Evolutionary conservation across 106 monocot genomes (phyloP).

Genomic region (Ottelia alismoides): DNA sequence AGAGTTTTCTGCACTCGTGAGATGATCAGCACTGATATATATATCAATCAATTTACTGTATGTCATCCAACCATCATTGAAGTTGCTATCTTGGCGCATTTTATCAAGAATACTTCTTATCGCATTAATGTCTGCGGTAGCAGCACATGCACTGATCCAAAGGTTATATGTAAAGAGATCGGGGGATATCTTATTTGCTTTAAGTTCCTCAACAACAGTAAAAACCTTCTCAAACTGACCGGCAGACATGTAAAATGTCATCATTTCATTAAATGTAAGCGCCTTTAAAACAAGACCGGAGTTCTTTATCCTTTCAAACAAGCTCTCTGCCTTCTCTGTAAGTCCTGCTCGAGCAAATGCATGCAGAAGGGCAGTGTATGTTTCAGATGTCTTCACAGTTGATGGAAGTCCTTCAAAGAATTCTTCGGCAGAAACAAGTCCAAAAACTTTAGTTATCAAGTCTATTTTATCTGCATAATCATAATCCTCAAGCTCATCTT

Average conservation of each 20-base stretch:
- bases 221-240: constrained; percentile 76
- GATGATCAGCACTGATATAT: constrained; percentile 37
- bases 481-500: constrained; percentile 38
- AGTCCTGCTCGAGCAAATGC: constrained; percentile 61
- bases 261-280: constrained; percentile 80
- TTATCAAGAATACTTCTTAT: constrained; percentile 61
- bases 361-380: constrained; percentile 76
- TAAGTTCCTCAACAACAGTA: constrained; percentile 51
- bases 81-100: constrained; percentile 45
- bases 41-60: constrained; percentile 52
- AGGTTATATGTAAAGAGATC: constrained; percentile 93
- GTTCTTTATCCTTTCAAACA: constrained; percentile 62
- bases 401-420: constrained; percentile 77
- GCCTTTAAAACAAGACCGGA: constrained; percentile 18
- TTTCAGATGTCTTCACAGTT: constrained; percentile 47
- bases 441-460: constrained; percentile 85
- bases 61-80: constrained; percentile 28
- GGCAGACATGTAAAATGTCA: constrained; percentile 84
- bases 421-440: constrained; percentile 74
- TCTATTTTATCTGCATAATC: constrained; percentile 79
- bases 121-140: constrained; percentile 39
- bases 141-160: constrained; percentile 74
- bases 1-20: constrained; percentile 29
- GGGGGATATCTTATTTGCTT: constrained; percentile 30
- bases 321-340: constrained; percentile 52